Evolutionary conservation across 345 rosid species (phyloP).

Genomic region (Arabis alpina): DNA sequence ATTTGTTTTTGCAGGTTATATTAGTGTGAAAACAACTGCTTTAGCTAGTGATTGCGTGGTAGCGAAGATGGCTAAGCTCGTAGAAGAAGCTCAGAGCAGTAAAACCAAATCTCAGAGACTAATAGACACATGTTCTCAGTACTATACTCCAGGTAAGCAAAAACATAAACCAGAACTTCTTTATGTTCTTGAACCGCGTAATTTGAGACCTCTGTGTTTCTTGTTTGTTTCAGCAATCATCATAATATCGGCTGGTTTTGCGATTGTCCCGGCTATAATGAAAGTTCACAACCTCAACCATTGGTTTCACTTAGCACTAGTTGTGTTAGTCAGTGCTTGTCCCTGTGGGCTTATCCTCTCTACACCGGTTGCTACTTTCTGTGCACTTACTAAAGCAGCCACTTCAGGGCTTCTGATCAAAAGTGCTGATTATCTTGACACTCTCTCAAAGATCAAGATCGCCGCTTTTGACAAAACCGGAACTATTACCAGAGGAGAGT

Average conservation of each 20-base stretch:
- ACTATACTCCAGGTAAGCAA: slow-evolving; percentile 78
- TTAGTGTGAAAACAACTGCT: slow-evolving; percentile 73
- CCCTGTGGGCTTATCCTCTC: slow-evolving; percentile 95
- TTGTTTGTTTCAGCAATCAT: slow-evolving; percentile 59
- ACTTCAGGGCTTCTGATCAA: slow-evolving; percentile 81
- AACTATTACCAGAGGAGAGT: slow-evolving; percentile 90
- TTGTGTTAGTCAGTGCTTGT: slow-evolving; percentile 87
- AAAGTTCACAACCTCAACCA: slow-evolving; percentile 47
- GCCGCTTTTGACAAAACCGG: slow-evolving; percentile 92
- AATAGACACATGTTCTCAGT: slow-evolving; percentile 71
- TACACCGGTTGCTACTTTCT: slow-evolving; percentile 91
- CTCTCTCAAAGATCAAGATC: slow-evolving; percentile 68
- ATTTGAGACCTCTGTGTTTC: neutral
- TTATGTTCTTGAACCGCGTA: neutral
- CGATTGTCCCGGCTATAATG: slow-evolving; percentile 59
- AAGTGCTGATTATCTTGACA: slow-evolving; percentile 83
- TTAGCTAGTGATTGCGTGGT: slow-evolving; percentile 86
- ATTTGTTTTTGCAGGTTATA: slow-evolving; percentile 54
- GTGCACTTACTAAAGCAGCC: slow-evolving; percentile 91
- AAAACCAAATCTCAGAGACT: slow-evolving; percentile 76
- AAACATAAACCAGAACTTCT: slow-evolving; percentile 11
- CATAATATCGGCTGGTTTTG: slow-evolving; percentile 58
- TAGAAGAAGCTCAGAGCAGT: slow-evolving; percentile 93
- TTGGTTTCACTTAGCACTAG: slow-evolving; percentile 83
- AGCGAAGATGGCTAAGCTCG: slow-evolving; percentile 88